Evolutionary conservation across 495 filamentous ascomycete genomes (phyloP).

Genomic region (Echria macrotheca): DNA sequence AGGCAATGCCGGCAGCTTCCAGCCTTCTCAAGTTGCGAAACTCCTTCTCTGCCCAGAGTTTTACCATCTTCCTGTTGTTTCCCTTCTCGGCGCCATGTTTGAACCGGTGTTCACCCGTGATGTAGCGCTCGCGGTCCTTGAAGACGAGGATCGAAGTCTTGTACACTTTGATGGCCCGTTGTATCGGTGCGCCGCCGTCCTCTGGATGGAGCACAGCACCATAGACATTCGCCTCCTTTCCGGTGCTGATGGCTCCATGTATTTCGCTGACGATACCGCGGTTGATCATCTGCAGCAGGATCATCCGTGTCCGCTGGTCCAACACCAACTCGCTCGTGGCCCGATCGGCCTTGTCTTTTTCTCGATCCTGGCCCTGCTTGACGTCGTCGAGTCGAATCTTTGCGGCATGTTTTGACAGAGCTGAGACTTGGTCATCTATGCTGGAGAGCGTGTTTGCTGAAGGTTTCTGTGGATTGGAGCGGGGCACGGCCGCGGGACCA

Average conservation of each 20-base stretch:
- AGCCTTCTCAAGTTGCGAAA: slow-evolving; percentile 88
- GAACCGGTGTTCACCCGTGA: slow-evolving; percentile 80
- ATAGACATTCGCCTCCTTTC: slow-evolving; percentile 98
- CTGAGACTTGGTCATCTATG: slow-evolving; percentile 81
- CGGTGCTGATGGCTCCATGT: slow-evolving; percentile 87
- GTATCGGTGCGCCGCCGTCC: slow-evolving; percentile 39
- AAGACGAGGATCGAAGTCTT: slow-evolving; percentile 95
- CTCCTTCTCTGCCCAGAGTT: slow-evolving; percentile 97
- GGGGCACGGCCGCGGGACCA: slow-evolving; percentile 51
- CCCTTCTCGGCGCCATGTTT: slow-evolving; percentile 79
- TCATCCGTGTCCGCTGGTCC: slow-evolving; percentile 90
- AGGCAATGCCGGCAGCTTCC: slow-evolving; percentile 75
- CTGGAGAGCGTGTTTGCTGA: slow-evolving; percentile 68
- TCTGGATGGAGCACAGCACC: slow-evolving; percentile 47
- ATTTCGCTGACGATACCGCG: slow-evolving; percentile 73
- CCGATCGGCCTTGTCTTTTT: slow-evolving; percentile 80
- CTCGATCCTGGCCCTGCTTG: slow-evolving; percentile 45
- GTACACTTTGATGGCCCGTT: slow-evolving; percentile 92
- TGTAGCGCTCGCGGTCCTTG: slow-evolving; percentile 94
- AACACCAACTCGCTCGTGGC: slow-evolving; percentile 92
- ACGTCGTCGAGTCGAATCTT: slow-evolving; percentile 79
- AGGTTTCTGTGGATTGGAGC: slow-evolving; percentile 80
- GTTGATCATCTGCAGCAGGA: slow-evolving; percentile 92
- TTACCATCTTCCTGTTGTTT: slow-evolving; percentile 91
- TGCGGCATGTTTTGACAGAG: slow-evolving; percentile 76